Evolutionary conservation across 371 early-diverging fungal species (phyloP).

Genomic region (Actinomortierella wolfii): DNA sequence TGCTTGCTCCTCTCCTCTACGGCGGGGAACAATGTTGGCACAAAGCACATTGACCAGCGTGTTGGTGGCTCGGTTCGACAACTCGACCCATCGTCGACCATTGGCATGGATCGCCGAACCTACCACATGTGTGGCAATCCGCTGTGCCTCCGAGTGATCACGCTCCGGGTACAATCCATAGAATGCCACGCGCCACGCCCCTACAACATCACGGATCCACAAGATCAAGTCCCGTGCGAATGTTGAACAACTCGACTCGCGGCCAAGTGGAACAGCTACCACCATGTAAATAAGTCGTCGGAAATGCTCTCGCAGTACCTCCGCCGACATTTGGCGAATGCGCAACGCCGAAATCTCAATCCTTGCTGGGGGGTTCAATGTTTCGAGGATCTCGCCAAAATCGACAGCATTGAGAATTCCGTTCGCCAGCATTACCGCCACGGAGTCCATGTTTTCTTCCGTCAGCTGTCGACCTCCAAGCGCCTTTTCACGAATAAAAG

Average conservation of each 20-base stretch:
- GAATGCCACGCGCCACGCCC: conserved; percentile 43
- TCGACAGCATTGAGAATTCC: conserved; percentile 43
- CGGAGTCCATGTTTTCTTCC: conserved; percentile 35
- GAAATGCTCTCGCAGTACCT: conserved; percentile 41
- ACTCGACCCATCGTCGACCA: conserved; percentile 44
- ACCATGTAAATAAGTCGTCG: conserved; percentile 42
- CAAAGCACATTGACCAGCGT: conserved; percentile 46
- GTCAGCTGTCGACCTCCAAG: conserved; percentile 36
- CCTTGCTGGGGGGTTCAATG: conserved; percentile 25
- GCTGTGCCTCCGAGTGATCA: conserved; percentile 40
- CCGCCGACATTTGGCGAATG: conserved; percentile 40
- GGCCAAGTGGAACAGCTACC: conserved; percentile 33
- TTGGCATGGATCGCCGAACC: conserved; percentile 45
- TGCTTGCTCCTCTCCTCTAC: conserved; percentile 39
- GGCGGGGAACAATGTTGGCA: conserved; percentile 45
- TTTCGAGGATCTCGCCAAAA: conserved; percentile 34
- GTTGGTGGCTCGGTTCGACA: conserved; percentile 44
- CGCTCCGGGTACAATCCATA: conserved; percentile 39
- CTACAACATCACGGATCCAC: conserved; percentile 48
- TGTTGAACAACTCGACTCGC: conserved; percentile 42
- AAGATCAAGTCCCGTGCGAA: conserved; percentile 45
- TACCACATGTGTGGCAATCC: conserved; percentile 45
- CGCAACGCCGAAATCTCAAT: conserved; percentile 30
- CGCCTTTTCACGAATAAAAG: conserved; percentile 39
- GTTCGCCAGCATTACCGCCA: conserved; percentile 39